Percentiles rank a stretch among this genome's conserved stretches.
Evolutionary conservation across 768 basidiomycete species (phyloP).

Genomic region (Multifurca ochricompacta): DNA sequence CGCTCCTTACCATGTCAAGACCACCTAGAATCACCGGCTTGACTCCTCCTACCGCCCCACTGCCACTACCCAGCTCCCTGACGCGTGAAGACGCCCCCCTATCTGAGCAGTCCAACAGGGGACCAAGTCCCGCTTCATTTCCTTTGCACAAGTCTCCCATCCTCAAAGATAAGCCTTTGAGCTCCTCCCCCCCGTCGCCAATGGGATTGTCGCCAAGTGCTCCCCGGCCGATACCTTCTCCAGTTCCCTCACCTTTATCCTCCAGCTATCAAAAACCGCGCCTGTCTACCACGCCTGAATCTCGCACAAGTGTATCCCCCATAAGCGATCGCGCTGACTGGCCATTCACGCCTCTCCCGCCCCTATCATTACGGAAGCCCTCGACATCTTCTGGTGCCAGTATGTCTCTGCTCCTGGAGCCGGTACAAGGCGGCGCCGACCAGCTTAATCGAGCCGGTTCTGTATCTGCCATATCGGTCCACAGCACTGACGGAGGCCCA

Average conservation of each 20-base stretch:
- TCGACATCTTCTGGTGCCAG: not conserved
- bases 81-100: not conserved
- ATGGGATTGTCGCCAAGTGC: not conserved
- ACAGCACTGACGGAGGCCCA: not conserved
- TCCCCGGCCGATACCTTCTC: not conserved
- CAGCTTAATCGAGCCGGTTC: not conserved
- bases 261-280: not conserved
- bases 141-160: not conserved
- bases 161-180: conserved; percentile 3
- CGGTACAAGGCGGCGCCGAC: not conserved
- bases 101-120: not conserved
- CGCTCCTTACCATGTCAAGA: not conserved
- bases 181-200: conserved; percentile 12
- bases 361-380: not conserved
- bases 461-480: not conserved
- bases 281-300: not conserved
- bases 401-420: conserved; percentile 3
- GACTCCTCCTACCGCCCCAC: not conserved
- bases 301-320: not conserved
- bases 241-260: not conserved
- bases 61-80: not conserved
- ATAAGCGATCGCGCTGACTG: not conserved
- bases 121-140: not conserved
- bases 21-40: not conserved
- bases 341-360: not conserved